Evolutionary conservation across 306 rosid genomes (phyloP).

Genomic region (Quercus ilex): DNA sequence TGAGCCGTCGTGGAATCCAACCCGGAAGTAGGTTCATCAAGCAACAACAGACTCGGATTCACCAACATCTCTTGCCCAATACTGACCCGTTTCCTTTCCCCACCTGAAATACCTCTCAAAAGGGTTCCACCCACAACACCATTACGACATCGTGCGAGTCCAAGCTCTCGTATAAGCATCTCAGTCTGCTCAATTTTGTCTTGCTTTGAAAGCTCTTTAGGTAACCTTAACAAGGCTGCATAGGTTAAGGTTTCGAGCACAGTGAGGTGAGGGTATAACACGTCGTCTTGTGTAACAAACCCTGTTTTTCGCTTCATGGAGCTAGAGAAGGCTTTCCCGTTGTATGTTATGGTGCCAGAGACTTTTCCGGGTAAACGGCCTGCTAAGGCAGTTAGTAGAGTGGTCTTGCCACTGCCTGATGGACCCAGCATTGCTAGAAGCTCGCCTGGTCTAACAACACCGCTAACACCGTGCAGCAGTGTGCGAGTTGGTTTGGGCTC

Average conservation of each 20-base stretch:
- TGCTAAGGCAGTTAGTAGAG: conserved; percentile 64
- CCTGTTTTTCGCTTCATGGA: conserved; percentile 60
- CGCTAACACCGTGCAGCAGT: conserved; percentile 55
- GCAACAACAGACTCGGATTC: conserved; percentile 68
- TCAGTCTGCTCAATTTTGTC: conserved; percentile 64
- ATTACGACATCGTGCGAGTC: conserved; percentile 56
- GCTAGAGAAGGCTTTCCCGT: conserved; percentile 46
- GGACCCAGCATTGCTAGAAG: conserved; percentile 86
- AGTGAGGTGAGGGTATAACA: conserved; percentile 75
- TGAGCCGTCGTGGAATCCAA: conserved; percentile 83
- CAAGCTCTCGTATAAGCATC: conserved; percentile 53
- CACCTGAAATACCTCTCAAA: conserved; percentile 75
- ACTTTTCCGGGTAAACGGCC: conserved; percentile 61
- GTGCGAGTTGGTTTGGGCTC: conserved; percentile 41
- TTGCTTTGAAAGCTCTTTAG: conserved; percentile 41
- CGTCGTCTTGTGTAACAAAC: conserved; percentile 77
- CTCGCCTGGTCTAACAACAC: conserved; percentile 71
- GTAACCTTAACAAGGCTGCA: conserved; percentile 63
- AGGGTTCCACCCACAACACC: conserved; percentile 46
- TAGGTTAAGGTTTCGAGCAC: conserved; percentile 69
- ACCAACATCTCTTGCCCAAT: conserved; percentile 86
- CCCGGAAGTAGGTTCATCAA: conserved; percentile 91
- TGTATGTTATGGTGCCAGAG: conserved; percentile 69
- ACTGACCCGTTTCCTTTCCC: conserved; percentile 80
- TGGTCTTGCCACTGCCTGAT: conserved; percentile 90